Evolutionary conservation across 2,329 filamentous ascomycete genomes (phyloP).

Genomic region (Dendrostoma leiphaemia): DNA sequence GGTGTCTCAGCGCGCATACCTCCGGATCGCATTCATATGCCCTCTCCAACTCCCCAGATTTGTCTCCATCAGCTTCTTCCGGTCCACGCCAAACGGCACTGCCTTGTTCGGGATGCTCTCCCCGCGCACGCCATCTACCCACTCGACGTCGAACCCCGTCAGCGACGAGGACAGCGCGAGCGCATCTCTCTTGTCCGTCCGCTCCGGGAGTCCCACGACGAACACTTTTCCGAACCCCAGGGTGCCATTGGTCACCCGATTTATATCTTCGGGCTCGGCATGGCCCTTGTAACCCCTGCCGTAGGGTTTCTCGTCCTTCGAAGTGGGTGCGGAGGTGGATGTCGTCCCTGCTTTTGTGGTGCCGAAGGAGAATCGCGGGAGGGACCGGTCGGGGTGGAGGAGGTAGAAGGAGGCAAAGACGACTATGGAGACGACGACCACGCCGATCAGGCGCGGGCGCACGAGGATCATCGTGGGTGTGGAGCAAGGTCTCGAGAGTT

Average conservation of each 20-base stretch:
- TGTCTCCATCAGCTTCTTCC: slow-evolving; percentile 29
- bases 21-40: slow-evolving; percentile 37
- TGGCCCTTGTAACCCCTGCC: slow-evolving; percentile 20
- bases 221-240: slow-evolving; percentile 34
- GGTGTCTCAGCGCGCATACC: slow-evolving; percentile 20
- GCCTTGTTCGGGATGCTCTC: slow-evolving; percentile 35
- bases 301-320: slow-evolving; percentile 10
- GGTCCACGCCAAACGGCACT: slow-evolving; percentile 31
- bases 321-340: neutral
- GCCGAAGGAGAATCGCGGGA: slow-evolving; percentile 6
- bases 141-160: slow-evolving; percentile 43
- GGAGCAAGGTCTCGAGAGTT: neutral
- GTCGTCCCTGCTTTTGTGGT: neutral
- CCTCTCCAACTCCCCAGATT: slow-evolving; percentile 39
- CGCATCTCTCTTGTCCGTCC: slow-evolving; percentile 50
- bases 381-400: slow-evolving; percentile 3
- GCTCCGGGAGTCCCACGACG: slow-evolving; percentile 48
- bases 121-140: slow-evolving; percentile 43
- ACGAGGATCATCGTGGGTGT: slow-evolving; percentile 12
- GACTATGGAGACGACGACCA: neutral
- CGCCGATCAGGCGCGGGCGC: slow-evolving; percentile 7
- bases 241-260: slow-evolving; percentile 25
- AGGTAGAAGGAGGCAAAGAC: slow-evolving; percentile 12
- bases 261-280: slow-evolving; percentile 20
- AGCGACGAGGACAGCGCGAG: slow-evolving; percentile 46